A percentile compares a stretch with the other conserved stretches of the same genome.
Evolutionary conservation across 2,329 filamentous ascomycete genomes (phyloP).

Genomic region (Penicillium thymicola): DNA sequence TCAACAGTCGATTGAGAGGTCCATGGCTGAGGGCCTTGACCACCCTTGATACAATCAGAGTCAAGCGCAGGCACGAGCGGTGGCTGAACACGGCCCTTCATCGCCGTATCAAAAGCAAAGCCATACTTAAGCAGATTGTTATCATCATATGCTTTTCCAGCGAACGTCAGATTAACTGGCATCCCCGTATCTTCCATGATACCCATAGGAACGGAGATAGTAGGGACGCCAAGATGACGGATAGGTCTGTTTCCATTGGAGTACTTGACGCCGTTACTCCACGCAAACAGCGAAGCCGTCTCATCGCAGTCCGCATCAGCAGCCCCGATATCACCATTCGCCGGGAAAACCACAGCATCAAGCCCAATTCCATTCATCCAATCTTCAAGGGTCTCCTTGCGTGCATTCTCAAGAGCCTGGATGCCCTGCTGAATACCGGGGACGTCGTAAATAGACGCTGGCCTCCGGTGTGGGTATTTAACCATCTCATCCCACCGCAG

Average conservation of each 20-base stretch:
- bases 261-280: constrained; percentile 53
- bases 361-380: constrained; percentile 47
- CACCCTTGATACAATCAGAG: constrained; percentile 17
- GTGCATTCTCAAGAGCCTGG: constrained; percentile 47
- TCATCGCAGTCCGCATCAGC: constrained; percentile 47
- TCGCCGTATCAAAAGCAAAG: constrained; percentile 25
- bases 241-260: constrained; percentile 54
- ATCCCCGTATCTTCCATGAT: constrained; percentile 46
- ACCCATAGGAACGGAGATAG: constrained; percentile 55
- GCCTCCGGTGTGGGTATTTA: constrained; percentile 24
- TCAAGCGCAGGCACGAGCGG: constrained; percentile 20
- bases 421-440: constrained; percentile 44
- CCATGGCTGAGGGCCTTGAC: background rate
- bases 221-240: constrained; percentile 55
- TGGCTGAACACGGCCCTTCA: constrained; percentile 20
- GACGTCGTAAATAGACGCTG: constrained; percentile 41
- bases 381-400: constrained; percentile 50
- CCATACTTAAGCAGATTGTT: constrained; percentile 26
- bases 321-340: constrained; percentile 50
- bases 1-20: background rate
- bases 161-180: constrained; percentile 55
- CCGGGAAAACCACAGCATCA: constrained; percentile 51
- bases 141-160: constrained; percentile 50
- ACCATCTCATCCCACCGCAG: constrained; percentile 29
- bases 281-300: constrained; percentile 36